Evolutionary conservation across 1,284 basidiomycete genomes (phyloP).

Genomic region (Cryptococcus hybrid): DNA sequence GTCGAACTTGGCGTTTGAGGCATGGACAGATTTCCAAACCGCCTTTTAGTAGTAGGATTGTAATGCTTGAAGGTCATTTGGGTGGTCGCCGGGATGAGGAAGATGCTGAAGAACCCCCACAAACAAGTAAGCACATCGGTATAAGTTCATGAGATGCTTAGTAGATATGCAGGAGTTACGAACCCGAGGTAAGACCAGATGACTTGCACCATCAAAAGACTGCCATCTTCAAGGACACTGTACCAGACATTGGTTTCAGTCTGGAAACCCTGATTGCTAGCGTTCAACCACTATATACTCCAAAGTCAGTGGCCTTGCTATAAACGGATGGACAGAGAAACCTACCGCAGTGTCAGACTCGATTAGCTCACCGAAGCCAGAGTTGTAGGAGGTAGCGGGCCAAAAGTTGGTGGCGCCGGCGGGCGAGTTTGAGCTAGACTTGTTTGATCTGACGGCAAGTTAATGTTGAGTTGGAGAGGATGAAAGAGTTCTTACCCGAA

Average conservation of each 20-base stretch:
- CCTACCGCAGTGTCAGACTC: slow-evolving; percentile 46
- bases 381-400: slow-evolving; percentile 60
- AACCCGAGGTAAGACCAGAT: slow-evolving; percentile 95
- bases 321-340: neutral
- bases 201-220: slow-evolving; percentile 80
- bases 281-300: slow-evolving; percentile 64
- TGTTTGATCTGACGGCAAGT: neutral
- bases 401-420: slow-evolving; percentile 63
- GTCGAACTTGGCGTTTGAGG: slow-evolving; percentile 75
- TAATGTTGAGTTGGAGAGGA: neutral
- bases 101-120: slow-evolving; percentile 29
- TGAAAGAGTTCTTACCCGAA: slow-evolving; percentile 27
- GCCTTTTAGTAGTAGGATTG: slow-evolving; percentile 75
- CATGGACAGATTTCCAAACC: slow-evolving; percentile 88
- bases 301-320: neutral
- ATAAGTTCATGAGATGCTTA: neutral
- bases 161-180: slow-evolving; percentile 43
- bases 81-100: slow-evolving; percentile 66
- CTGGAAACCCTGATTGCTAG: slow-evolving; percentile 68
- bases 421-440: slow-evolving; percentile 8
- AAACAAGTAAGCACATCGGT: no score
- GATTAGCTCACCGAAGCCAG: slow-evolving; percentile 39
- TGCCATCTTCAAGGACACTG: slow-evolving; percentile 76
- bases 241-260: slow-evolving; percentile 95
- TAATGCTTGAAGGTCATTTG: slow-evolving; percentile 94